These are phyloP conservation scores for Calycina herbarum DNA, from an alignment of 2,329 filamentous ascomycete species.

Conservation along the genomic window DNA sequence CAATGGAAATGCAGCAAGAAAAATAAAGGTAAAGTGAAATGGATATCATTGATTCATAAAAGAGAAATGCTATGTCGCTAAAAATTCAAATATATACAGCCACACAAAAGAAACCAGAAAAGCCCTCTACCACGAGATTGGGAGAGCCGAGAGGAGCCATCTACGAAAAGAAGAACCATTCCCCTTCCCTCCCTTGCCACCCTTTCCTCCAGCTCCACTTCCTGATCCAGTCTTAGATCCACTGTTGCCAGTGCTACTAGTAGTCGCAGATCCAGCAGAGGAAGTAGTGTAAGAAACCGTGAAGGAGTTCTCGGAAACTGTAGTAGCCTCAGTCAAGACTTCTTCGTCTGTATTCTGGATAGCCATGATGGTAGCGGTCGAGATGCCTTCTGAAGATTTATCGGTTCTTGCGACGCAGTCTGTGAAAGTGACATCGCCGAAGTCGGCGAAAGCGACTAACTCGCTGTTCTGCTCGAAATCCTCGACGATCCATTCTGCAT, in stretches of 20 bases:
- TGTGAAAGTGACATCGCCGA: conserved; percentile 47
- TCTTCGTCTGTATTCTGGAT: conserved; percentile 4
- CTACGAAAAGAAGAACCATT: neutral
- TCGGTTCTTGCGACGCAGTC: conserved; percentile 15
- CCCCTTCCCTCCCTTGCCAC: neutral
- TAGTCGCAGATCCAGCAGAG: neutral
- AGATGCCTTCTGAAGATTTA: conserved; percentile 4
- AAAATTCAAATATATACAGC: too few relatives aligned
- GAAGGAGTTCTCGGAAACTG: conserved; percentile 7
- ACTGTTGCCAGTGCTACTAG: neutral
- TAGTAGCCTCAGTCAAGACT: conserved; percentile 6
- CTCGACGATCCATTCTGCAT: conserved; percentile 53
- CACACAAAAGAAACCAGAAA: too few relatives aligned
- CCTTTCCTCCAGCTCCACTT: neutral
- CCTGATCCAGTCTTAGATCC: neutral
- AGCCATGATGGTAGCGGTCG: conserved; percentile 7
- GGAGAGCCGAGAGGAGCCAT: neutral
- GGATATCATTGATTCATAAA: too few relatives aligned
- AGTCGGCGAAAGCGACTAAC: conserved; percentile 47
- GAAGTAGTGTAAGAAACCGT: conserved; percentile 1
- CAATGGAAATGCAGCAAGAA: too few relatives aligned
- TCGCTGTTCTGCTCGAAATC: conserved; percentile 42
- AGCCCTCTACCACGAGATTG: neutral
- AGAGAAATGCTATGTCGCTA: too few relatives aligned
- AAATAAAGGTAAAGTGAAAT: too few relatives aligned